Conservation (phyloP, 2,329 filamentous ascomycete genomes). For the Calonectria multiphialidica region DNA sequence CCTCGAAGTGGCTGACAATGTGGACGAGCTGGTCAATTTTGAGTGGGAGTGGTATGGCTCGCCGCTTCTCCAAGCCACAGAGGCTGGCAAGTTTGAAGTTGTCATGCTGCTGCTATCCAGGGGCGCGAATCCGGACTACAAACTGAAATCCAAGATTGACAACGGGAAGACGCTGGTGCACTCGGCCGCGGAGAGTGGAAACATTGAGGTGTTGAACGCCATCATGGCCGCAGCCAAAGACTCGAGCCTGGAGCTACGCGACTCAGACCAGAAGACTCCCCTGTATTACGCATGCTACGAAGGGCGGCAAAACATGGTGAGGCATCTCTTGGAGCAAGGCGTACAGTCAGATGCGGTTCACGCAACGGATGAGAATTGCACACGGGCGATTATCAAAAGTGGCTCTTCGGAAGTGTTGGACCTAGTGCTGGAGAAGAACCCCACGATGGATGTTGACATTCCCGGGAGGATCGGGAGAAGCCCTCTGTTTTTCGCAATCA, state of each 20-base stretch:
- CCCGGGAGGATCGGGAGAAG: constrained; percentile 18
- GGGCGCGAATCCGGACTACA: constrained; percentile 28
- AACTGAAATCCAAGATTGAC: constrained; percentile 24
- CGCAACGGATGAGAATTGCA: constrained; percentile 25
- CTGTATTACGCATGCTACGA: constrained; percentile 29
- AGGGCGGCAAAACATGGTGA: constrained; percentile 30
- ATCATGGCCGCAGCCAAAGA: constrained; percentile 17
- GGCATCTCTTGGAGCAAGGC: constrained; percentile 29
- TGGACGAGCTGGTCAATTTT: constrained; percentile 28
- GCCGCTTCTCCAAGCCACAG: constrained; percentile 24
- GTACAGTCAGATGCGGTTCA: constrained; percentile 22
- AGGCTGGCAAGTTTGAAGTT: constrained; percentile 21
- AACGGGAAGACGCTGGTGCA: constrained; percentile 28
- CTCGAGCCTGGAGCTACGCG: constrained; percentile 23
- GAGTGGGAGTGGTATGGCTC: constrained; percentile 33
- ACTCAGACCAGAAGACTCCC: constrained; percentile 25
- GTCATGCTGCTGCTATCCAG: constrained; percentile 26
- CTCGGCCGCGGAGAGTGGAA: constrained; percentile 28
- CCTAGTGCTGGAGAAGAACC: constrained; percentile 27
- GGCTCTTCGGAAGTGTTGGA: constrained; percentile 29
- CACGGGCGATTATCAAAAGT: constrained; percentile 20
- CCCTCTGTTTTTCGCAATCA: constrained; percentile 27
- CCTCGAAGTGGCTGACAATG: constrained; percentile 24
- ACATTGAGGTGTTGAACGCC: constrained; percentile 25
- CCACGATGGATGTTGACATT: constrained; percentile 27